Conservation (phyloP, 2,329 filamentous ascomycete genomes). For the Scedosporium aurantiacum region DNA sequence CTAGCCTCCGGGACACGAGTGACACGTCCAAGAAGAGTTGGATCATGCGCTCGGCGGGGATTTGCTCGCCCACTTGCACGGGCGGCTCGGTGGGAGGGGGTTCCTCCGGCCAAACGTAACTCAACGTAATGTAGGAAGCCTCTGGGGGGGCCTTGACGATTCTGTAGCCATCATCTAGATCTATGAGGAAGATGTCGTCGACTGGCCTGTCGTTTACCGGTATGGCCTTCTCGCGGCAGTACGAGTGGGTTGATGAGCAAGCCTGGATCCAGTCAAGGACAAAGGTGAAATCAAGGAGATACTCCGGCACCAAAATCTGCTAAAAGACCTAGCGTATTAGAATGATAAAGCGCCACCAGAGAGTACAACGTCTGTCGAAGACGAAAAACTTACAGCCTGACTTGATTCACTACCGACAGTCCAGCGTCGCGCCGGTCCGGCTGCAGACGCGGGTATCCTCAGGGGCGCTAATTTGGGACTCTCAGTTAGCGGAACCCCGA, state of each 20-base stretch:
- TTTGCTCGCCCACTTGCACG: neutral
- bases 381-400: neutral
- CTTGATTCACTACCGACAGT: neutral
- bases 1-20: constrained; percentile 19
- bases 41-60: constrained; percentile 17
- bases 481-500: neutral
- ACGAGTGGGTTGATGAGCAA: neutral
- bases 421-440: neutral
- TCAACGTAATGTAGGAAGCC: constrained; percentile 22
- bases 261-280: neutral
- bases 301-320: neutral
- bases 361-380: neutral
- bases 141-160: neutral
- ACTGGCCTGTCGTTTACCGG: neutral
- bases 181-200: constrained; percentile 1
- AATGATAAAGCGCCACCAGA: neutral
- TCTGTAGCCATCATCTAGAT: neutral
- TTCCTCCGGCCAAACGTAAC: constrained; percentile 21
- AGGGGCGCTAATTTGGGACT: neutral
- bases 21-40: constrained; percentile 23
- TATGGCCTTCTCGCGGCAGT: constrained; percentile 1
- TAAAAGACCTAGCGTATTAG: neutral
- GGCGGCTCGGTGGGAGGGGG: neutral
- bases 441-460: neutral
- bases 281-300: neutral